Conservation (phyloP, 805 yeast species). For the Pichia exigua region DNA sequence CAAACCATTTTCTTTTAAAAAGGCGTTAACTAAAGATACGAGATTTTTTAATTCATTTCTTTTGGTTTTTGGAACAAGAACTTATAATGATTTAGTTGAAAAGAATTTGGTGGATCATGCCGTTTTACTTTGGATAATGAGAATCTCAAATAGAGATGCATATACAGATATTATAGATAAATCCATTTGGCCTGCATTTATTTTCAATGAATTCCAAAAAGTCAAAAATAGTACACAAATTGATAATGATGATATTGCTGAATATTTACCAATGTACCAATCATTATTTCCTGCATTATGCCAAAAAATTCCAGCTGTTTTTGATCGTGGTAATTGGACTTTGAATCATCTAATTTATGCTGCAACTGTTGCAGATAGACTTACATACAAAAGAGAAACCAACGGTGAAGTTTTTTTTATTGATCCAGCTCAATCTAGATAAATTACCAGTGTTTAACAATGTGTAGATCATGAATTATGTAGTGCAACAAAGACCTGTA, state of each 20-base stretch:
- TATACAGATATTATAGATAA: constrained; percentile 26
- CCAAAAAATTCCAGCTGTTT: constrained; percentile 37
- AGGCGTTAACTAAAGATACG: constrained; percentile 34
- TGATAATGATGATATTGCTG: constrained; percentile 45
- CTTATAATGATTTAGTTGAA: constrained; percentile 43
- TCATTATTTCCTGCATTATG: constrained; percentile 39
- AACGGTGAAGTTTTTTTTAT: constrained; percentile 22
- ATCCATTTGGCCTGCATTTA: constrained; percentile 44
- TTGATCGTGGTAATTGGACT: constrained; percentile 41
- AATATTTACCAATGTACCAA: constrained; percentile 46
- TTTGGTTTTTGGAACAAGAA: constrained; percentile 47
- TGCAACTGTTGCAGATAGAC: constrained; percentile 26
- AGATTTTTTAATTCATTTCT: constrained; percentile 37
- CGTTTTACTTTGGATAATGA: constrained; percentile 54
- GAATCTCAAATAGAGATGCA: constrained; percentile 41
- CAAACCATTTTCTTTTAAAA: constrained; percentile 51
- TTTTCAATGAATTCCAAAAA: constrained; percentile 23
- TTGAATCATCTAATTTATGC: constrained; percentile 40
- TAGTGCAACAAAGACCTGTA: not conserved
- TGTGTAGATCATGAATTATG: not conserved
- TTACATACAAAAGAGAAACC: constrained; percentile 22
- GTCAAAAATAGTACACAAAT: constrained; percentile 30
- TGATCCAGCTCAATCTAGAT: constrained; percentile 3
- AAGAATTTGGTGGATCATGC: constrained; percentile 49
- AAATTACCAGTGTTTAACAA: not conserved